phyloP scores from a whole-genome alignment of 352 stramenopile species.

The Phytophthora meadii region DNA sequence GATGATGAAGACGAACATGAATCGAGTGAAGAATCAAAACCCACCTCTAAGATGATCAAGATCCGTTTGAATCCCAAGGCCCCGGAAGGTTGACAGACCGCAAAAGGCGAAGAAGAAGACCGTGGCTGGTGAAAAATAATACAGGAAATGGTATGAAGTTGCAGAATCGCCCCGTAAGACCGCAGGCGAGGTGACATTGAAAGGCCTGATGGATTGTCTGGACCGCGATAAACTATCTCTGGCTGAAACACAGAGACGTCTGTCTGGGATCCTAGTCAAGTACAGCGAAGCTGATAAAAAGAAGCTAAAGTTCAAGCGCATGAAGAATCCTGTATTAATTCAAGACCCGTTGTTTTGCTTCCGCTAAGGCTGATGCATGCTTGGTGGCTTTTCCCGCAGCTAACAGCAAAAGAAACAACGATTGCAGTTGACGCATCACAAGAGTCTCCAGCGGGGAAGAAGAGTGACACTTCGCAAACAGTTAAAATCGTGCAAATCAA shows the following conservation, averaged over 20 bases:
- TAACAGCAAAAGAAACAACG: neutral
- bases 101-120: neutral
- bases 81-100: neutral
- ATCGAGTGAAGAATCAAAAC: no score
- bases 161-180: neutral
- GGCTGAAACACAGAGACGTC: no score
- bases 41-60: no score
- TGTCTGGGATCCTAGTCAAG: conserved; percentile 3
- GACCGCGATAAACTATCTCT: conserved; percentile 1
- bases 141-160: conserved; percentile 2
- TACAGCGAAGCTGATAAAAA: no score
- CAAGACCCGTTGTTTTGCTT: conserved; percentile 18
- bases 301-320: neutral
- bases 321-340: conserved; percentile 31
- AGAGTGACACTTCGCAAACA: no score
- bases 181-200: conserved; percentile 8
- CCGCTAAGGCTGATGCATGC: conserved; percentile 10
- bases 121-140: neutral
- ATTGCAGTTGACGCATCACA: neutral
- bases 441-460: no score
- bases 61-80: neutral
- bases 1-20: no score
- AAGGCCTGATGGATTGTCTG: conserved; percentile 1
- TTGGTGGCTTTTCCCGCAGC: neutral
- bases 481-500: neutral